Conservation (phyloP, 176 grass and related monocot species). For the Avena atlantica region DNA sequence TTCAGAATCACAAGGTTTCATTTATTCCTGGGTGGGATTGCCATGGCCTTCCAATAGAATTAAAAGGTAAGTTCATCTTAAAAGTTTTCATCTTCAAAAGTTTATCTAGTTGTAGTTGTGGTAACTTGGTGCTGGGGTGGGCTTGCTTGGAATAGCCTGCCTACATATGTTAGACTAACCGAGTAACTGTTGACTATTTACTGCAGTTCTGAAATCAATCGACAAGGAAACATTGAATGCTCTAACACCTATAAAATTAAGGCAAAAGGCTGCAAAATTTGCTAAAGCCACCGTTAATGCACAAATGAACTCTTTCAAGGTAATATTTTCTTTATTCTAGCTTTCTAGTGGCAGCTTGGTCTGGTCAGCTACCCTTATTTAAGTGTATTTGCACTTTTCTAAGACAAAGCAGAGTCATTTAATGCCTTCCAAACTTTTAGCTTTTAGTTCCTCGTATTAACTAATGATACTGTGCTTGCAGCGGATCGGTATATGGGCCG, state of each 20-base stretch:
- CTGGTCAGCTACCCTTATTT: background rate
- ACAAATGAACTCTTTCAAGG: conserved; percentile 99
- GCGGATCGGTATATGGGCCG: conserved; percentile 90
- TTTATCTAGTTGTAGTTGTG: conserved; percentile 20
- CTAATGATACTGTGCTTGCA: conserved; percentile 45
- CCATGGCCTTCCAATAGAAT: conserved; percentile 96
- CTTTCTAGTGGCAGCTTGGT: conserved; percentile 18
- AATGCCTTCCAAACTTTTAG: conserved; percentile 16
- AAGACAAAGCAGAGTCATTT: conserved; percentile 3
- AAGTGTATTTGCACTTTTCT: background rate
- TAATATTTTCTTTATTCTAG: conserved; percentile 46
- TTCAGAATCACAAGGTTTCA: conserved; percentile 89
- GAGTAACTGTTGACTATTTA: conserved; percentile 44
- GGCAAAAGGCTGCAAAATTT: conserved; percentile 98
- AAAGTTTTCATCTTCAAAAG: background rate
- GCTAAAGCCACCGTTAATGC: conserved; percentile 85
- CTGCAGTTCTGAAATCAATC: conserved; percentile 90
- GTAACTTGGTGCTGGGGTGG: background rate
- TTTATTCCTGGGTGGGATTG: conserved; percentile 99
- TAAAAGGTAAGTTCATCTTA: conserved; percentile 79
- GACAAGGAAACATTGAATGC: conserved; percentile 82
- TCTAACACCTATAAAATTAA: conserved; percentile 86
- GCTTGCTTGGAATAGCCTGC: background rate
- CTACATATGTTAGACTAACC: background rate
- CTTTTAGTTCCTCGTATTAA: conserved; percentile 34